Evolutionary conservation across 805 yeast species (phyloP).

Genomic region (Schwanniomyces sp.): DNA sequence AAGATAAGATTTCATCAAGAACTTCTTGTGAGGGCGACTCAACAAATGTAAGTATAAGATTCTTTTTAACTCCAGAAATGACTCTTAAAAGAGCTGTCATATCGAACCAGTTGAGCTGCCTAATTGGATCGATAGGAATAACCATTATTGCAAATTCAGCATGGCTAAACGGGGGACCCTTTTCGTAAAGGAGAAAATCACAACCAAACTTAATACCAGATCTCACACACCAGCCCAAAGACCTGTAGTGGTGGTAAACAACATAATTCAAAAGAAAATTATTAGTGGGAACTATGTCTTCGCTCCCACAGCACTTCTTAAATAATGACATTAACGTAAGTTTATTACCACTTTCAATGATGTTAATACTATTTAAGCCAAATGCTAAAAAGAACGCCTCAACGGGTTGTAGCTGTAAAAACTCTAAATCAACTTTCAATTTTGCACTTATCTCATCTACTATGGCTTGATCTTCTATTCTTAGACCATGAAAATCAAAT

Average conservation of each 20-base stretch:
- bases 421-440: conserved; percentile 32
- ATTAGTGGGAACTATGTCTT: conserved; percentile 19
- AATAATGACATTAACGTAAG: conserved; percentile 22
- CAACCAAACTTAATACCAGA: conserved; percentile 91
- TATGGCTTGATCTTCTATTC: conserved; percentile 14
- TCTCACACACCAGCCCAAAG: conserved; percentile 92
- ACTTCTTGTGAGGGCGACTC: conserved; percentile 46
- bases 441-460: conserved; percentile 15
- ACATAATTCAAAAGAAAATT: conserved; percentile 57
- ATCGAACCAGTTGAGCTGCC: conserved; percentile 53
- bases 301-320: conserved; percentile 18
- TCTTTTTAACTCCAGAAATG: conserved; percentile 82
- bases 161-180: conserved; percentile 95
- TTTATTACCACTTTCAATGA: conserved; percentile 17
- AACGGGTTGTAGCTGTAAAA: conserved; percentile 68
- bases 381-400: conserved; percentile 72
- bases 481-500: conserved; percentile 2
- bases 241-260: conserved; percentile 82
- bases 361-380: conserved; percentile 51
- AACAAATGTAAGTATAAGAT: conserved; percentile 67
- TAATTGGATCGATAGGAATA: conserved; percentile 34
- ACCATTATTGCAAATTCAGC: conserved; percentile 79
- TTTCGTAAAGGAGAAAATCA: conserved; percentile 76
- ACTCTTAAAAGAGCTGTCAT: conserved; percentile 73
- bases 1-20: conserved; percentile 19